Percentiles rank a stretch among this genome's conserved stretches.
Evolutionary conservation across 139 green algal species (phyloP).

Genomic region (Micractinium conductrix): DNA sequence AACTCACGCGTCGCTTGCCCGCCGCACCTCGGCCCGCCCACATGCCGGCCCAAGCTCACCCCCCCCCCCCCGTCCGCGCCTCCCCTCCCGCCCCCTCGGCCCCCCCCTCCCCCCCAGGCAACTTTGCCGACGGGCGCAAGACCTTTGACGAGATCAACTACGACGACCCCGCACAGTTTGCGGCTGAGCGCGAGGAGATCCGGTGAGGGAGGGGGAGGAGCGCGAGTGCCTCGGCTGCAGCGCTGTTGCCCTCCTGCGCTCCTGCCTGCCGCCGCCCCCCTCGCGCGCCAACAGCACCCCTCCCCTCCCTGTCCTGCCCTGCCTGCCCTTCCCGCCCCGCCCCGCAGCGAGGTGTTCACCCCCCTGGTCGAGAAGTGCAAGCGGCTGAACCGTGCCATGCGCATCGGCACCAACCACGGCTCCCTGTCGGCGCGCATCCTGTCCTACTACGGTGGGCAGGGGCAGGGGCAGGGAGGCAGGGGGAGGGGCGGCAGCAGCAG

Average conservation of each 20-base stretch:
- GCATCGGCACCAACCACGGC: constrained; percentile 99
- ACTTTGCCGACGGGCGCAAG: constrained; percentile 97
- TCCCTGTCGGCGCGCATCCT: constrained; percentile 96
- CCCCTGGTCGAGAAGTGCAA: constrained; percentile 99
- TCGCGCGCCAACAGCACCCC: background rate
- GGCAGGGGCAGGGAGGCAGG: too few species aligned
- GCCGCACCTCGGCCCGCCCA: background rate
- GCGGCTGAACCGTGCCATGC: constrained; percentile 80
- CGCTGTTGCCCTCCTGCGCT: background rate
- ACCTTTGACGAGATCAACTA: constrained; percentile 95
- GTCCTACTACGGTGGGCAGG: constrained; percentile 88
- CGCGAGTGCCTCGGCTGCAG: too few species aligned
- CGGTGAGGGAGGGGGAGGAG: too few species aligned
- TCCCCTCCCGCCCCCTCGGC: background rate
- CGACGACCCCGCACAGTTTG: constrained; percentile 88
- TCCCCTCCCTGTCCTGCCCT: too few species aligned
- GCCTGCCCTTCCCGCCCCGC: background rate
- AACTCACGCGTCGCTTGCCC: background rate
- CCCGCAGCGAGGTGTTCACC: constrained; percentile 77
- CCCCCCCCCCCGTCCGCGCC: background rate
- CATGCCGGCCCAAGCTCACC: background rate
- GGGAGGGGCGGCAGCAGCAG: too few species aligned
- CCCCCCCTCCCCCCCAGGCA: constrained; percentile 76
- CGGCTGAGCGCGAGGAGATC: constrained; percentile 88
- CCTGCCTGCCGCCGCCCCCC: too few species aligned